Evolutionary conservation across 257 asterid genomes (phyloP), one percentile per base, ranked within the genome.

Genomic region (Penstemon eatonii): DNA sequence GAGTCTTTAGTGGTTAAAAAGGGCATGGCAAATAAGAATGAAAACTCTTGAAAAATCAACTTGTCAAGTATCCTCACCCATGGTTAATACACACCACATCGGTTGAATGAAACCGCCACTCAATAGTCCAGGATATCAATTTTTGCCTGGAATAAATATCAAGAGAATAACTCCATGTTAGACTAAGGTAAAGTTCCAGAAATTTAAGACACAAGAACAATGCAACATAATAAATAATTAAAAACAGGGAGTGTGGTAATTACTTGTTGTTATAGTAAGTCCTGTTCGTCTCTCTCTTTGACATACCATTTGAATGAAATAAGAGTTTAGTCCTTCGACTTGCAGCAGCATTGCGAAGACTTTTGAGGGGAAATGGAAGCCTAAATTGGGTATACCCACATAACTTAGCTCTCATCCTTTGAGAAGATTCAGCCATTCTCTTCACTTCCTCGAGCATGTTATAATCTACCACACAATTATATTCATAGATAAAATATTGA

Each of bases 371-470:
- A 11, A 37, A 57, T 1, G 96, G 95, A 41, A 85, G 85, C 81
- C 79, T 66, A 72, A 66, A 76, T 37, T 70, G 62, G 44, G 80
- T 12, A 71, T 76, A 18, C 19, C 92, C 91, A 65, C 93, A 75
- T 57, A 87, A 60, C 73, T 71, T 80, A 50, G 78, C 13, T 76
- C 97, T 85, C 72, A 63, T 82, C 80, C 96, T 90, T 69, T 78
- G 84, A 19, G 92, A 94, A 9, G 96, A 87, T 42, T 93, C 99
- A 19, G 99, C 95, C 74, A 87, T 73, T 73, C 96, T 80, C 79
- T 90, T 93, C 75, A 84, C 99, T 76, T 85, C 91, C 82, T 93
- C 97, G 6, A 90, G 97, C 96, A 90, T 83, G 64, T 75, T 80
- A 71, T 86, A 93, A 76, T 88, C 97, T 90, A 78, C 49, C 55